These are phyloP conservation scores for Boletus semigastroideus DNA, from an alignment of 1,284 basidiomycete species.

Conservation along the genomic window DNA sequence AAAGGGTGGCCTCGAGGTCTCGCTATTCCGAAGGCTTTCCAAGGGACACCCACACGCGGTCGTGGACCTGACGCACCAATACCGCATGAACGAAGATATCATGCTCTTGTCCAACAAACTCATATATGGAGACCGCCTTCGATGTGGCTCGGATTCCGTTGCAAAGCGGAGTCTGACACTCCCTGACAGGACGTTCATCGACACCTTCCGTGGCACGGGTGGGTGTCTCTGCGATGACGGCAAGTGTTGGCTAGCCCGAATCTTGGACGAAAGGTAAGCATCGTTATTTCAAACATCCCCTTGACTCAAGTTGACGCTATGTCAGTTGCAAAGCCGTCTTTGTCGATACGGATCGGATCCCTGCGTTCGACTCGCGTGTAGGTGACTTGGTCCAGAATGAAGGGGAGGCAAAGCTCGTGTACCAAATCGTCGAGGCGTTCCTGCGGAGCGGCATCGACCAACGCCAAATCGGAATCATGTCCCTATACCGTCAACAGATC, in stretches of 20 bases:
- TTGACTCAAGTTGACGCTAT: background rate
- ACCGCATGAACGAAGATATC: slow-evolving; percentile 97
- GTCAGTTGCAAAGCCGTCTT: slow-evolving; percentile 83
- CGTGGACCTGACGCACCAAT: slow-evolving; percentile 83
- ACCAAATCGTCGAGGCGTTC: slow-evolving; percentile 67
- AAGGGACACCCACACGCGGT: slow-evolving; percentile 85
- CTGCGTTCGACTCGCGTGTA: slow-evolving; percentile 76
- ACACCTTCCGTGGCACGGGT: slow-evolving; percentile 37
- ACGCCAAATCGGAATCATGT: slow-evolving; percentile 83
- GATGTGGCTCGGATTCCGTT: slow-evolving; percentile 75
- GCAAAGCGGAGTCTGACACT: slow-evolving; percentile 61
- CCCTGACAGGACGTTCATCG: slow-evolving; percentile 45
- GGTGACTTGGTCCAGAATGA: slow-evolving; percentile 90
- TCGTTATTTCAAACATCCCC: background rate
- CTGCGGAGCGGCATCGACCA: slow-evolving; percentile 63
- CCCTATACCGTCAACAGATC: slow-evolving; percentile 93
- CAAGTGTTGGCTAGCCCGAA: slow-evolving; percentile 69
- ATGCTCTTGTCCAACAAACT: slow-evolving; percentile 92
- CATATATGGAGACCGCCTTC: slow-evolving; percentile 80
- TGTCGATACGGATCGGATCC: slow-evolving; percentile 85
- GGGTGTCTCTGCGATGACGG: slow-evolving; percentile 31
- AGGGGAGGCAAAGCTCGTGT: slow-evolving; percentile 68
- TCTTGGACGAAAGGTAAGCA: slow-evolving; percentile 66
- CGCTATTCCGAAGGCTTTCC: slow-evolving; percentile 86
- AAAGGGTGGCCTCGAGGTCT: slow-evolving; percentile 84